These are phyloP conservation scores for Cydonia oblonga DNA, from an alignment of 331 rosid genomes.

Conservation along the genomic window DNA sequence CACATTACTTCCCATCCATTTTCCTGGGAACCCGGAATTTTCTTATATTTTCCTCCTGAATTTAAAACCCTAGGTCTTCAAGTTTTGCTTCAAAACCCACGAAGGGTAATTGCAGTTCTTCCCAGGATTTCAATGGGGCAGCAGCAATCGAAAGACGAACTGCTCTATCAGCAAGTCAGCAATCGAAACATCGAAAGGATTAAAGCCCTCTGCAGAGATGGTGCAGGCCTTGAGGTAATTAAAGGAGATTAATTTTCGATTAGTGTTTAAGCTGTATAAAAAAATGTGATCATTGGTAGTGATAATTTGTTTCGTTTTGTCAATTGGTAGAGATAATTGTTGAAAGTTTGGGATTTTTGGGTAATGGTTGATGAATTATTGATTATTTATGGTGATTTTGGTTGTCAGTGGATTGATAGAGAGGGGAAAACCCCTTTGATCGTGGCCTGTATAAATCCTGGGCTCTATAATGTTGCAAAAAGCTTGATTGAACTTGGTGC, in stretches of 20 bases:
- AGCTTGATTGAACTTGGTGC: conserved; percentile 87
- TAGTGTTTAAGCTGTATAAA: not conserved
- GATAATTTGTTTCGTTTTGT: not conserved
- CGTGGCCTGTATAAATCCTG: conserved; percentile 73
- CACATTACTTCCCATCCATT: not conserved
- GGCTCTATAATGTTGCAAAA: conserved; percentile 50
- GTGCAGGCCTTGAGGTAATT: conserved; percentile 82
- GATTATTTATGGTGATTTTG: not conserved
- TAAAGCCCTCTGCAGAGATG: conserved; percentile 65
- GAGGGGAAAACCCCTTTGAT: conserved; percentile 83
- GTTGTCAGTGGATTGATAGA: conserved; percentile 63
- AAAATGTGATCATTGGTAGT: conserved; percentile 7
- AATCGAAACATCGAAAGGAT: conserved; percentile 67
- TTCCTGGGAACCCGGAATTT: conserved; percentile 1
- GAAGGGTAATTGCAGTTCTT: not conserved
- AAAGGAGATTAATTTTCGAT: not conserved
- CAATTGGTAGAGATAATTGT: conserved; percentile 14
- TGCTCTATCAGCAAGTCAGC: conserved; percentile 72
- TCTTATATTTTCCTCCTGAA: not conserved
- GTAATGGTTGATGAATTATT: not conserved
- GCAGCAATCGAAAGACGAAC: conserved; percentile 66
- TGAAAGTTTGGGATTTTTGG: not conserved
- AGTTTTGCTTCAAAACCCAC: not conserved
- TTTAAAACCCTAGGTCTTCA: not conserved
- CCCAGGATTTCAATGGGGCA: conserved; percentile 55